Percentiles rank a stretch among this genome's conserved stretches.
Evolutionary conservation across 768 basidiomycete genomes (phyloP).

Genomic region (Lentinula boryana): DNA sequence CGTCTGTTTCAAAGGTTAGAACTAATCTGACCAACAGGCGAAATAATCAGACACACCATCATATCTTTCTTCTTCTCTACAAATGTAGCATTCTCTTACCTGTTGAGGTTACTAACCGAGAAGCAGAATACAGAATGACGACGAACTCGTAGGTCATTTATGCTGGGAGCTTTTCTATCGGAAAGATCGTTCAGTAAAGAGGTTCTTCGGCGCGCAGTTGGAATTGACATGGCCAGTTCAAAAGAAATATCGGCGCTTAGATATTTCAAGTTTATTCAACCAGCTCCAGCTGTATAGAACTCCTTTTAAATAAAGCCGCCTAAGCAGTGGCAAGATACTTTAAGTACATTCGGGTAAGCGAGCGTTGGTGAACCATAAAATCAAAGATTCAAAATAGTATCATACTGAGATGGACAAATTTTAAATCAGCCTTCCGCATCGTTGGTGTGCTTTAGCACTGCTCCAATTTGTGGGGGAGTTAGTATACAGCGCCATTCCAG

Average conservation of each 20-base stretch:
- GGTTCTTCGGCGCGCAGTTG: not conserved
- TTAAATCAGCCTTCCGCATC: no score
- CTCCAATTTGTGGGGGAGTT: no score
- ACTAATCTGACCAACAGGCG: not conserved
- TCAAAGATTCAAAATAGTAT: no score
- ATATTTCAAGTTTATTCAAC: no score
- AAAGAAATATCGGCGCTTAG: not conserved
- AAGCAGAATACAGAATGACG: not conserved
- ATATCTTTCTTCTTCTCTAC: conserved; percentile 3
- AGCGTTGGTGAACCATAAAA: no score
- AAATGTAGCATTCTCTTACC: conserved; percentile 6
- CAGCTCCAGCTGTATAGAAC: no score
- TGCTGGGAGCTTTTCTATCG: not conserved
- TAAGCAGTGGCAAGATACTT: no score
- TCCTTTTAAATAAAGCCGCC: no score
- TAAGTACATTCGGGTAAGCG: no score
- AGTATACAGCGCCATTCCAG: no score
- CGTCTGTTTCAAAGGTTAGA: not conserved
- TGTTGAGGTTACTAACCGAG: not conserved
- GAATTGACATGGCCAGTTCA: not conserved
- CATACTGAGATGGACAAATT: no score
- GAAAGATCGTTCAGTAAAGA: not conserved
- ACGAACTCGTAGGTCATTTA: conserved; percentile 6
- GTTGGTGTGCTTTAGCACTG: no score
- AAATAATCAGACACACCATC: not conserved